A percentile compares a stretch with the other conserved stretches of the same genome.
Conservation (phyloP, 140 eudicot genomes). For the Artemisia princeps region DNA sequence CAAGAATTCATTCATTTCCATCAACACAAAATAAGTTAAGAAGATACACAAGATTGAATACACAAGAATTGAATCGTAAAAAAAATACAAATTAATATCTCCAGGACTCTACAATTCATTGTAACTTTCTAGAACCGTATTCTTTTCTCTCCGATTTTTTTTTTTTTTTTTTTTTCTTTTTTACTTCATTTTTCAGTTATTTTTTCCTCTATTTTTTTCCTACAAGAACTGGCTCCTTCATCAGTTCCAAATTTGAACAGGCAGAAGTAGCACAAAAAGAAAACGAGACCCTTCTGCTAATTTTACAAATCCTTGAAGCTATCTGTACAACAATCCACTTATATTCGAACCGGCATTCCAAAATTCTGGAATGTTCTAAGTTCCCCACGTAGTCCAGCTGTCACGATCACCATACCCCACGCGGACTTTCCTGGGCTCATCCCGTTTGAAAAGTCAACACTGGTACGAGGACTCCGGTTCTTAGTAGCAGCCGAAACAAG, state of each 20-base stretch:
- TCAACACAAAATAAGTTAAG: constrained; percentile 27
- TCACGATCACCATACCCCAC: constrained; percentile 95
- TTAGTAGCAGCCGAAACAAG: constrained; percentile 49
- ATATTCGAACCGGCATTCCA: constrained; percentile 75
- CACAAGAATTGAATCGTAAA: constrained; percentile 35
- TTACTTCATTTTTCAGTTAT: constrained; percentile 3
- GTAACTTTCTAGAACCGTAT: constrained; percentile 40
- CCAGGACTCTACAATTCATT: constrained; percentile 57
- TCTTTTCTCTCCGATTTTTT: background rate
- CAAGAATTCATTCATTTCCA: constrained; percentile 32
- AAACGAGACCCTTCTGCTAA: constrained; percentile 43
- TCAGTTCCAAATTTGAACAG: constrained; percentile 31
- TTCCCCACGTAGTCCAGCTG: constrained; percentile 85
- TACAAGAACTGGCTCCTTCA: constrained; percentile 33
- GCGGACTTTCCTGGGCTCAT: constrained; percentile 52
- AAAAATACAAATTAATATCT: constrained; percentile 39
- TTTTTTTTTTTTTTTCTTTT: background rate
- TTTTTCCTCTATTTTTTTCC: constrained; percentile 31
- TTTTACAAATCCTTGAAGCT: constrained; percentile 47
- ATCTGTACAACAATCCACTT: constrained; percentile 64
- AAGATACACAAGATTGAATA: constrained; percentile 33
- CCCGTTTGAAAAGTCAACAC: constrained; percentile 71
- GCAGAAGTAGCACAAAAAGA: constrained; percentile 39
- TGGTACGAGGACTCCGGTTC: constrained; percentile 56
- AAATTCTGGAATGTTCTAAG: constrained; percentile 86